Evolutionary conservation across 805 yeast species (phyloP), one percentile per base, ranked within the genome.

Genomic region (Phaffomyces antillensis): DNA sequence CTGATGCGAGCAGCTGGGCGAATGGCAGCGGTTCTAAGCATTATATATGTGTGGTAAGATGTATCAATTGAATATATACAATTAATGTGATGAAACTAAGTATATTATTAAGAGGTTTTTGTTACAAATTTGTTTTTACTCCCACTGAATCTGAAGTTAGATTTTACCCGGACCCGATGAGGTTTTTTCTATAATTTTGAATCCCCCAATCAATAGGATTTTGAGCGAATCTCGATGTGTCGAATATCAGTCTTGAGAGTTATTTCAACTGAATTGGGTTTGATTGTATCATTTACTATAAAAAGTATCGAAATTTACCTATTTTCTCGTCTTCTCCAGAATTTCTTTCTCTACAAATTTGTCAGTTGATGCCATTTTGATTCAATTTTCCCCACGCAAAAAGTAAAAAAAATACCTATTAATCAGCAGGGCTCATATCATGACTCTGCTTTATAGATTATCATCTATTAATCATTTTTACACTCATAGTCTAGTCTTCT

Each of bases 21-120:
- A 39, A 39, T 25, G 18, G 41, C 30, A 23, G 48, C 47, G 39
- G 43, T 41, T 53, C 57, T 53, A 38, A 54, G 57, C 59, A 54
- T 54, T 34, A 23, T 36, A 47, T 26, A 17, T 39, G 17, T 12
- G 26, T n/a, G 10, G 33, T 31, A 5, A 13, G 33, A 31, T 9
- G 15, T 31, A 13, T 31, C 33, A 33, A 33, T 34, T 32, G 18
- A 32, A 16, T 16, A 32, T 16, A 32, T n/a, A 16, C 12, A 32
- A 32, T 32, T n/a, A 32, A 16, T 32, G 35, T 20, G 23, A 20
- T 20, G 23, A 7, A 20, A 28, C 5, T 28, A 12, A 28, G 30
- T 28, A 11, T 10, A 11, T 10, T 28, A 26, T 28, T 28, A 28
- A 28, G 13, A 28, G 30, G n/a, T n/a, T 28, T 28, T 12, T 6